These are phyloP conservation scores for Cytospora piceae DNA, from an alignment of 2,329 filamentous ascomycete genomes.

Conservation along the genomic window DNA sequence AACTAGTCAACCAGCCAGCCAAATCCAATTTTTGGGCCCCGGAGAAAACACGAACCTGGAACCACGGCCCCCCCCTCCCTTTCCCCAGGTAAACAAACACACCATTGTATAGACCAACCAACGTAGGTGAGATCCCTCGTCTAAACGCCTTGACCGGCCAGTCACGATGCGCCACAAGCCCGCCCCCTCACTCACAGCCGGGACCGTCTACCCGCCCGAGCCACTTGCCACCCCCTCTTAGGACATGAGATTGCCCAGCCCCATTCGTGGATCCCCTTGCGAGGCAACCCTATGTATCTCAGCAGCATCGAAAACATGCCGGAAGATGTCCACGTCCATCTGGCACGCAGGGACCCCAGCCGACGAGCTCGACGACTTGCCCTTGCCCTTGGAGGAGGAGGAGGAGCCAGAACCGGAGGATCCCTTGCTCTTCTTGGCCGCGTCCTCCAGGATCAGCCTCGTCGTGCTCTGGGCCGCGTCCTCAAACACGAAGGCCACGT, in stretches of 20 bases:
- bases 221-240: background rate
- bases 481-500: conserved; percentile 68
- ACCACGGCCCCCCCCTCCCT: background rate
- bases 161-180: conserved; percentile 8
- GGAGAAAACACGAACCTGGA: conserved; percentile 1
- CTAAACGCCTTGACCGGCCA: conserved; percentile 13
- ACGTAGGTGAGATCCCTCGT: conserved; percentile 16
- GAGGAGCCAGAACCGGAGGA: conserved; percentile 37
- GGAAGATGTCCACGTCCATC: conserved; percentile 58
- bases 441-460: conserved; percentile 58
- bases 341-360: conserved; percentile 31
- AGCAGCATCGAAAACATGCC: conserved; percentile 52
- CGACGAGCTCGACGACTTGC: conserved; percentile 28
- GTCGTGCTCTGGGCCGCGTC: conserved; percentile 57
- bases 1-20: conserved; percentile 7
- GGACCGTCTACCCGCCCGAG: background rate
- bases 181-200: conserved; percentile 1
- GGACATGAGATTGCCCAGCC: conserved; percentile 55
- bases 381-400: conserved; percentile 33
- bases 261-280: conserved; percentile 58
- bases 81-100: background rate
- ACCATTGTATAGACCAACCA: conserved; percentile 12
- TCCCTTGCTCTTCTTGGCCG: conserved; percentile 54
- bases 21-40: conserved; percentile 4
- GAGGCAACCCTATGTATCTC: conserved; percentile 56